phyloP scores from a whole-genome alignment of 2,329 filamentous ascomycete species.

The Beauveria pseudobassiana region DNA sequence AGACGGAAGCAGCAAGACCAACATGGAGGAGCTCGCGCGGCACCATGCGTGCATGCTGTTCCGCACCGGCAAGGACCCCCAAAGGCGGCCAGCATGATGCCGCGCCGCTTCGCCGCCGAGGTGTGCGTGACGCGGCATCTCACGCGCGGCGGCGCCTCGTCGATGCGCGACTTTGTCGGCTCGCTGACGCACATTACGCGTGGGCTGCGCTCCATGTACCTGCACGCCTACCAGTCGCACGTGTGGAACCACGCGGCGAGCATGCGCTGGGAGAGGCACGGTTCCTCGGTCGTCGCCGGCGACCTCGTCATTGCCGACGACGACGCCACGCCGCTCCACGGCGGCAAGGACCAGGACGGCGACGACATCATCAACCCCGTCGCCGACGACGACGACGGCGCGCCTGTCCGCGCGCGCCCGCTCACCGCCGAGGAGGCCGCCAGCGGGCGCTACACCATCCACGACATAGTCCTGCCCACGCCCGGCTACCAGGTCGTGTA shows the following conservation, averaged over 20 bases:
- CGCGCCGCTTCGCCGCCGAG: constrained; percentile 77
- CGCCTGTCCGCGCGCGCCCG: constrained; percentile 54
- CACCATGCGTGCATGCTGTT: constrained; percentile 74
- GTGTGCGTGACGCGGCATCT: constrained; percentile 71
- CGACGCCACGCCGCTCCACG: constrained; percentile 26
- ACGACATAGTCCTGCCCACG: constrained; percentile 84
- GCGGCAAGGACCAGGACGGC: constrained; percentile 56
- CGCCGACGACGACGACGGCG: constrained; percentile 31
- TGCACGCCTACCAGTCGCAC: constrained; percentile 91
- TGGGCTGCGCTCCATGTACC: constrained; percentile 84
- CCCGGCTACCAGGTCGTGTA: constrained; percentile 88
- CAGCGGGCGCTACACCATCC: constrained; percentile 70
- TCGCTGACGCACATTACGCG: constrained; percentile 74
- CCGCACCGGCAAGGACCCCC: constrained; percentile 49
- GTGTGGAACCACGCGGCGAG: constrained; percentile 88
- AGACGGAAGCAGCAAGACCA: constrained; percentile 48
- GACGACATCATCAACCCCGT: constrained; percentile 35
- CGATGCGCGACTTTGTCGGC: constrained; percentile 66
- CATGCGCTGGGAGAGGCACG: constrained; percentile 70
- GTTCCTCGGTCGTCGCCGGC: constrained; percentile 67
- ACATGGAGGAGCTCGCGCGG: constrained; percentile 69
- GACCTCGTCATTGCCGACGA: constrained; percentile 64
- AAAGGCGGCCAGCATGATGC: constrained; percentile 60
- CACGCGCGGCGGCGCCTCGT: constrained; percentile 36
- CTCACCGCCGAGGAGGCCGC: constrained; percentile 71